These are phyloP conservation scores for Amanita muscaria DNA, from an alignment of 768 basidiomycete genomes.

Conservation along the genomic window DNA sequence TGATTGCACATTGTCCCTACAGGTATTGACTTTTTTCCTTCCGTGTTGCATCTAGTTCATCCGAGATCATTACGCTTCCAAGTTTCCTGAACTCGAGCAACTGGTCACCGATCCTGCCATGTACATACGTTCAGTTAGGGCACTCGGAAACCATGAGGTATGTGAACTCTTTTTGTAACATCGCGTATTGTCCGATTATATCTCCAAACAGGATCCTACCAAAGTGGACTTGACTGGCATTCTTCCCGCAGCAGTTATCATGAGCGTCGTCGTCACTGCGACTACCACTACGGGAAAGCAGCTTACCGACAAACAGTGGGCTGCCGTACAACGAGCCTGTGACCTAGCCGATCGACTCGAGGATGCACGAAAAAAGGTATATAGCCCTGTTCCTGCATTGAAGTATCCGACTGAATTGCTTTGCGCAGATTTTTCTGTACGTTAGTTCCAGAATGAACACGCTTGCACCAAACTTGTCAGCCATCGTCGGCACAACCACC, in stretches of 20 bases:
- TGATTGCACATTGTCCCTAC: not conserved
- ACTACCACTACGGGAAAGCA: slow-evolving; percentile 80
- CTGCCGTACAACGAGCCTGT: slow-evolving; percentile 75
- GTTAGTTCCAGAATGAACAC: slow-evolving; percentile 99
- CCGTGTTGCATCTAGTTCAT: slow-evolving; percentile 62
- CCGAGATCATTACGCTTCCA: slow-evolving; percentile 90
- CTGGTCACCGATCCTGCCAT: slow-evolving; percentile 86
- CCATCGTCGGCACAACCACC: slow-evolving; percentile 97
- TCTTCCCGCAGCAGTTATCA: slow-evolving; percentile 82
- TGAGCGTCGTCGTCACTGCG: slow-evolving; percentile 94
- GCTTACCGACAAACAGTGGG: slow-evolving; percentile 66
- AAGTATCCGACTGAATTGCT: slow-evolving; percentile 5
- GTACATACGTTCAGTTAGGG: slow-evolving; percentile 87
- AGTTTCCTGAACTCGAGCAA: slow-evolving; percentile 96
- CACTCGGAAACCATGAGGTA: slow-evolving; percentile 77
- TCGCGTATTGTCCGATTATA: slow-evolving; percentile 4
- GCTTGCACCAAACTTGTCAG: slow-evolving; percentile 95
- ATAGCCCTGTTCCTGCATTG: slow-evolving; percentile 5
- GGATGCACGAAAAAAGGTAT: slow-evolving; percentile 80
- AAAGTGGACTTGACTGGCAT: slow-evolving; percentile 76
- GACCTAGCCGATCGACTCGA: slow-evolving; percentile 85
- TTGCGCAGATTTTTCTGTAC: slow-evolving; percentile 86
- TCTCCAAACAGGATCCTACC: slow-evolving; percentile 59
- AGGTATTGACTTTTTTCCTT: slow-evolving; percentile 13
- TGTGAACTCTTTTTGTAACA: slow-evolving; percentile 11